phyloP scores from a whole-genome alignment of 2,329 filamentous ascomycete genomes.

The Arthrobotrys musiformis region DNA sequence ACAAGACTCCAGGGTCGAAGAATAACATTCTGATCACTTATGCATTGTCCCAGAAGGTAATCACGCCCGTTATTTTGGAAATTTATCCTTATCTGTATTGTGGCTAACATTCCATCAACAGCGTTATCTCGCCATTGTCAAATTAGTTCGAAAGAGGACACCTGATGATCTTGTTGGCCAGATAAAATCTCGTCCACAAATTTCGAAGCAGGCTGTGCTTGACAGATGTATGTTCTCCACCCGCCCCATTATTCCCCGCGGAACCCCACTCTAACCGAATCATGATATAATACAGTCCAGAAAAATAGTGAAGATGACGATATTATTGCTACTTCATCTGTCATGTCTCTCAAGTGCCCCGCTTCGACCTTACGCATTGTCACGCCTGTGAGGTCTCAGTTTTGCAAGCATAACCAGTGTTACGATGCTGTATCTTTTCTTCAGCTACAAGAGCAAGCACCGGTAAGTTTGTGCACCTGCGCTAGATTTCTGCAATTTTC shows the following conservation, averaged over 20 bases:
- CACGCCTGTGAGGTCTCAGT: slow-evolving; percentile 79
- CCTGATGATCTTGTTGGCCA: slow-evolving; percentile 76
- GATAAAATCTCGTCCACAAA: slow-evolving; percentile 75
- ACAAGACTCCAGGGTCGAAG: slow-evolving; percentile 73
- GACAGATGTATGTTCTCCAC: slow-evolving; percentile 74
- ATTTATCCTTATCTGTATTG: neutral
- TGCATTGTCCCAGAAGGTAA: slow-evolving; percentile 86
- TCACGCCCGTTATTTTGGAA: slow-evolving; percentile 58
- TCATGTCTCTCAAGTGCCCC: slow-evolving; percentile 92
- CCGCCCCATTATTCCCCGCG: slow-evolving; percentile 12
- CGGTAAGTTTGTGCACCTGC: slow-evolving; percentile 61
- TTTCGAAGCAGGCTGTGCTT: slow-evolving; percentile 83
- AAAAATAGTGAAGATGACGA: slow-evolving; percentile 79
- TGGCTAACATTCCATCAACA: slow-evolving; percentile 62
- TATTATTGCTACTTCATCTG: slow-evolving; percentile 85
- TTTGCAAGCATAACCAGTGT: slow-evolving; percentile 90
- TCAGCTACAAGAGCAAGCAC: slow-evolving; percentile 92
- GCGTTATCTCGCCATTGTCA: slow-evolving; percentile 69
- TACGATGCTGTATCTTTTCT: slow-evolving; percentile 94
- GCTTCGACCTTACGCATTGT: slow-evolving; percentile 84
- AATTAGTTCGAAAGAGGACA: slow-evolving; percentile 78
- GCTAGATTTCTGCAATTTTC: neutral
- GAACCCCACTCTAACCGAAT: slow-evolving; percentile 24
- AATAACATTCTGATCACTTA: slow-evolving; percentile 90
- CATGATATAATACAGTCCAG: slow-evolving; percentile 75